Evolutionary conservation across 495 filamentous ascomycete genomes (phyloP), one percentile per base, ranked within the genome.

Genomic region (Penicillium ucsense): DNA sequence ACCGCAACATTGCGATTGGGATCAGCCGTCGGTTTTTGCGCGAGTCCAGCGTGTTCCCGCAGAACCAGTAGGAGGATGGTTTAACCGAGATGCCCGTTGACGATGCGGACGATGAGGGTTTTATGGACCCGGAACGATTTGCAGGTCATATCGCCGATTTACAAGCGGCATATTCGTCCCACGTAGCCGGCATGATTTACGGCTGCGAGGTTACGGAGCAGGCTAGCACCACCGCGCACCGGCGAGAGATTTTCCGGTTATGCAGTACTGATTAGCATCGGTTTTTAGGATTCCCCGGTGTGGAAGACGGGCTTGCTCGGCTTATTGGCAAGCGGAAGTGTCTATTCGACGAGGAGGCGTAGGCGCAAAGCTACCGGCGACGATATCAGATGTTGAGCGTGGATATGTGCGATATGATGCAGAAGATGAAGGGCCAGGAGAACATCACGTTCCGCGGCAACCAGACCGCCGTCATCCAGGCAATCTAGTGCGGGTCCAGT

Each of bases 111-210:
- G 31, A 44, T 7, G 42, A 35, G 42, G 31, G 4, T 3, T 1
- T 9, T n/a, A 44, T 44, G 4, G 33, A 45, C 33, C 43, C 20
- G 7, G 43, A 45, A 4, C 6, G 31, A 0, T 45, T 45, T 10
- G 0, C 0, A 6, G 46, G 41, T 10, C n/a, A 53, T 36, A 54
- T 54, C 27, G 30, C 47, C 0, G 43, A 54, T 32, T 37, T 50
- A 31, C n/a, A 54, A 35, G 56, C 46, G 0, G 46, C 40, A 8
- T 28, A 57, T 40, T 50, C 29, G 8, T 51, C 44, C 1, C 8
- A 60, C 9, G 31, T 54, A 0, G 54, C 54, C 31, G 50, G 47
- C 3, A 57, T 49, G 8, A 52, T 54, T 31, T 60, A 57, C 27
- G 41, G 40, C n/a, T 41, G 44, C 3, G 41, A 48, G 8, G 44